phyloP scores from a whole-genome alignment of 768 basidiomycete species.

The Amanita inopinata region DNA sequence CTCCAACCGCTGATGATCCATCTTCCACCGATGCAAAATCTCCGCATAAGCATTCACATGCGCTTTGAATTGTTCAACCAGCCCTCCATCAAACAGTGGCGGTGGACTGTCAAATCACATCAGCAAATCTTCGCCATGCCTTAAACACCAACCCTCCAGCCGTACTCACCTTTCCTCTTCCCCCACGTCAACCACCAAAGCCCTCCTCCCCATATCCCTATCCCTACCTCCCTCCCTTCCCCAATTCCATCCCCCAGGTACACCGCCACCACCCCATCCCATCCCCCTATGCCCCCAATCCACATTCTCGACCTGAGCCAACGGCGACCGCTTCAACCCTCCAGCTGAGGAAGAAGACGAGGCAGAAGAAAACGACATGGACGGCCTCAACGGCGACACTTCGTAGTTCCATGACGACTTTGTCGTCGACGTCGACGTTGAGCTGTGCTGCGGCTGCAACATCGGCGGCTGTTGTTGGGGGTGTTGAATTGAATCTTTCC shows the following conservation, averaged over 20 bases:
- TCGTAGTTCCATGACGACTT: slow-evolving; percentile 15
- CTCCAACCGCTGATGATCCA: slow-evolving; percentile 62
- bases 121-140: slow-evolving; percentile 8
- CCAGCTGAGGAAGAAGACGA: slow-evolving; percentile 1
- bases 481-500: slow-evolving; percentile 17
- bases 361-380: slow-evolving; percentile 33
- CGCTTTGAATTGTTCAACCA: slow-evolving; percentile 32
- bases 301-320: slow-evolving; percentile 1
- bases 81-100: slow-evolving; percentile 24
- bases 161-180: slow-evolving; percentile 5
- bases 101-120: slow-evolving; percentile 13
- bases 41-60: slow-evolving; percentile 73
- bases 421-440: slow-evolving; percentile 19
- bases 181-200: slow-evolving; percentile 2
- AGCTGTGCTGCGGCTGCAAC: neutral
- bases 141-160: neutral
- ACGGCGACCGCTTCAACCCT: slow-evolving; percentile 5
- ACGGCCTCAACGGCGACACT: slow-evolving; percentile 23
- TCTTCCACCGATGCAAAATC: slow-evolving; percentile 62
- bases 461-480: neutral
- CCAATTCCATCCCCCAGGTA: too few relatives aligned
- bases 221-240: slow-evolving; percentile 1
- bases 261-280: neutral
- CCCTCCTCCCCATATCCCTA: neutral
- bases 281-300: neutral